Percentiles rank a stretch among this genome's conserved stretches.
These are phyloP conservation scores for Chrysopogon serrulatus DNA, from an alignment of 176 grass and related monocot species.

Conservation along the genomic window DNA sequence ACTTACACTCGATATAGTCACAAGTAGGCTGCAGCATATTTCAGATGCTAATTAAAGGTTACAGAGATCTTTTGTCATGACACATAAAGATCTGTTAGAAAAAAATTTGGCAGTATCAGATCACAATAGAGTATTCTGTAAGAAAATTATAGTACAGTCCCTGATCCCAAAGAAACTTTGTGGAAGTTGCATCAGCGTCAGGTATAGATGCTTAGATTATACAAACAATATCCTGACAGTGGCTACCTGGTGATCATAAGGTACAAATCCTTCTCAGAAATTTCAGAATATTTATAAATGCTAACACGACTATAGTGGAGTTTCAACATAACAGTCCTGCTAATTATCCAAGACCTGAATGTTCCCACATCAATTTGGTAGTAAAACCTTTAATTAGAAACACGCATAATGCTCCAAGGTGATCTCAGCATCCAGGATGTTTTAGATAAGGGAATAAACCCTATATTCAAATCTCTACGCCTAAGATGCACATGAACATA, in stretches of 20 bases:
- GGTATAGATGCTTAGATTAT: not conserved
- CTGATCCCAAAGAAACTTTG: not conserved
- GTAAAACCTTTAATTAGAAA: not conserved
- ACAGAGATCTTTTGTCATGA: not conserved
- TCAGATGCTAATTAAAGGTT: not conserved
- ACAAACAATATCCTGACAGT: not conserved
- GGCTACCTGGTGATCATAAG: not conserved
- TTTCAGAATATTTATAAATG: slow-evolving; percentile 3
- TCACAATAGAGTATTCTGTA: not conserved
- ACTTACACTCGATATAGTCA: not conserved
- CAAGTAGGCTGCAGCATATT: not conserved
- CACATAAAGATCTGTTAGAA: not conserved
- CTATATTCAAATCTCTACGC: not conserved
- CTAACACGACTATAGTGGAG: not conserved
- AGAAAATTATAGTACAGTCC: not conserved
- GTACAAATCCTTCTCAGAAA: not conserved
- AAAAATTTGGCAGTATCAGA: not conserved
- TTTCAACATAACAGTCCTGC: not conserved
- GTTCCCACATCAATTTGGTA: not conserved
- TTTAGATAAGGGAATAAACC: not conserved
- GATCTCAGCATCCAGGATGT: not conserved
- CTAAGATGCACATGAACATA: not conserved
- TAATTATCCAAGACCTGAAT: not conserved
- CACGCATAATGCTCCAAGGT: not conserved
- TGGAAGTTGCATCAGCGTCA: not conserved